Percentiles rank a stretch among this genome's conserved stretches.
phyloP scores from a whole-genome alignment of 805 yeast genomes.

The Wickerhamomyces bisporus region DNA sequence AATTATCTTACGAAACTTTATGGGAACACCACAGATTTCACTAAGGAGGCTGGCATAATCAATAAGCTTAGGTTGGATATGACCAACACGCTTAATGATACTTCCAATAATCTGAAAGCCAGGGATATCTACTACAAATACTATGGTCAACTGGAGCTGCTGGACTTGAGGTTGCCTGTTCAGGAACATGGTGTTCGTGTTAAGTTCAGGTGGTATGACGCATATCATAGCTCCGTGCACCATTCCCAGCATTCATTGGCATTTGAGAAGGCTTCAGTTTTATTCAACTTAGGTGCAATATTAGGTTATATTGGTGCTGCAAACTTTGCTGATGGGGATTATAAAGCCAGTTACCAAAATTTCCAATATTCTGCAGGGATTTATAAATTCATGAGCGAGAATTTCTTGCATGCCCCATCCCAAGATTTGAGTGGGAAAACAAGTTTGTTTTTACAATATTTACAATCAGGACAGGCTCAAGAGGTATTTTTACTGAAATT shows the following conservation, averaged over 20 bases:
- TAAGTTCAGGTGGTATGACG: conserved; percentile 77
- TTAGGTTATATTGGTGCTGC: conserved; percentile 46
- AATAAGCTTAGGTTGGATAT: conserved; percentile 57
- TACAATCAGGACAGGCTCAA: conserved; percentile 85
- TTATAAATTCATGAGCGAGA: conserved; percentile 64
- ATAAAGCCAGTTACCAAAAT: conserved; percentile 53
- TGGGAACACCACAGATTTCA: conserved; percentile 55
- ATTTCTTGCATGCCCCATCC: conserved; percentile 86
- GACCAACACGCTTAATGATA: conserved; percentile 40
- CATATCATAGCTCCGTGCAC: conserved; percentile 44
- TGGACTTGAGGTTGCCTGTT: conserved; percentile 73
- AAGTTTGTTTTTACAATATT: conserved; percentile 52
- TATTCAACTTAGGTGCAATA: conserved; percentile 73
- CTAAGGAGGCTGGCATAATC: conserved; percentile 48
- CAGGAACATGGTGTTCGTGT: conserved; percentile 48
- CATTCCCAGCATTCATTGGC: conserved; percentile 76
- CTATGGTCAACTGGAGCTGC: conserved; percentile 74
- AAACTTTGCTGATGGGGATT: conserved; percentile 33
- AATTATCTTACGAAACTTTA: conserved; percentile 54
- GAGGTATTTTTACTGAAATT: conserved; percentile 72
- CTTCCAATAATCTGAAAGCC: conserved; percentile 36
- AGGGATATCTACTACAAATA: conserved; percentile 59
- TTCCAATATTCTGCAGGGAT: conserved; percentile 80
- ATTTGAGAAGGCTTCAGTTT: conserved; percentile 80
- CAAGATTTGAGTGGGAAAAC: conserved; percentile 68